Evolutionary conservation across 2,329 filamentous ascomycete species (phyloP).

Genomic region (Apiospora malaysiana): DNA sequence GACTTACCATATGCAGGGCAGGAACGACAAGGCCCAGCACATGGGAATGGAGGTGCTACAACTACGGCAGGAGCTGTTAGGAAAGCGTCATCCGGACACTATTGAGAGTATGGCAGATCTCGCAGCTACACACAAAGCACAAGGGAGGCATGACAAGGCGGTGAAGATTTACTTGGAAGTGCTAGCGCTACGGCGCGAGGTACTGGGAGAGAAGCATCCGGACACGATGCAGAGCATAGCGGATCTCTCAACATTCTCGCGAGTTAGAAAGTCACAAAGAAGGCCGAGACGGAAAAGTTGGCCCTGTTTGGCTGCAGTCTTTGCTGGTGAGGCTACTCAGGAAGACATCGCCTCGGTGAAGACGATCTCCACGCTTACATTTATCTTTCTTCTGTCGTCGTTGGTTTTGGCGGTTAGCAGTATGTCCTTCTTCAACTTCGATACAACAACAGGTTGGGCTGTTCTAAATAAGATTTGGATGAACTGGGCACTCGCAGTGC

Average conservation of each 20-base stretch:
- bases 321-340: background rate
- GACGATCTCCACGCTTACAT: background rate
- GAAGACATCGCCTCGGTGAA: background rate
- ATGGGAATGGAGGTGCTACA: no score
- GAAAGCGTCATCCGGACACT: no score
- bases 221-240: background rate
- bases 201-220: background rate
- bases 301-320: slow-evolving; percentile 8
- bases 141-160: background rate
- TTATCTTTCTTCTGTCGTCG: background rate
- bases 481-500: slow-evolving; percentile 38
- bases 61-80: no score
- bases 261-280: background rate
- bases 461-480: slow-evolving; percentile 25
- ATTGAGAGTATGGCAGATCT: no score
- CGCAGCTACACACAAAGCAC: no score
- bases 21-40: no score
- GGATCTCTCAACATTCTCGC: background rate
- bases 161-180: background rate
- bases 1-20: no score
- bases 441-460: background rate
- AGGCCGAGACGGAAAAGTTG: background rate
- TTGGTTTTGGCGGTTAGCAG: background rate
- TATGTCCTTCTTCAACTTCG: background rate
- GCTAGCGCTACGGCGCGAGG: background rate